Evolutionary conservation across 177 flowering plant genomes (phyloP), one percentile per base, ranked within the genome.

Genomic region (Vitis hybrid): DNA sequence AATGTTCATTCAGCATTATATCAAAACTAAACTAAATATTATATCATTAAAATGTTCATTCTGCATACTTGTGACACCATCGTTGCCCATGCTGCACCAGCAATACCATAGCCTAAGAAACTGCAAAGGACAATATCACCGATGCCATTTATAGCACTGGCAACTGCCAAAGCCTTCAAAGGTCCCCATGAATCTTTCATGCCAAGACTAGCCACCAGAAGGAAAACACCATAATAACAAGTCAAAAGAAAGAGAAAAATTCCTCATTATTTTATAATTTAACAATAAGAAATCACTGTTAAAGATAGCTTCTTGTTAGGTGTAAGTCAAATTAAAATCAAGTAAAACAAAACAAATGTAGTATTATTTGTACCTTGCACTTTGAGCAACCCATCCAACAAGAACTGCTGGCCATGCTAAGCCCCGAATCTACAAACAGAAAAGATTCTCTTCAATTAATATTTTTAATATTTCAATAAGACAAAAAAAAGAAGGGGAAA

Each of bases 51-150:
- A 27, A 27, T 27, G 30, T 27, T 27, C 30, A 27, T 27, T 27
- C 59, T 58, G 11, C 9, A 24, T 75, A 95, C 99, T 76, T 95
- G 99, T 67, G 99, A 93, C 4, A 73, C 91, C 91, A 89, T 90
- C 27, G 98, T 93, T 73, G 99, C 99, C 98, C 99, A 93, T 58
- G 99, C 97, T 67, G 99, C 99, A 49, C 97, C 99, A 75, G 95
- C 93, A 70, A 96, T 94, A 57, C 98, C 99, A 81, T 87, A 91
- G 65, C 90, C 92, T 61, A 94, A 69, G 77, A 85, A 79, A 57
- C 79, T 76, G 84, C 99, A 96, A 9, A 93, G 64, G 62, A 90
- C 75, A 68, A 93, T 66, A 79, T 91, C 93, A 73, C 98, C 98
- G 72, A 87, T 55, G 41, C 83, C 91, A 82, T 92, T 96, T 71